Evolutionary conservation across 208 protist genomes (phyloP).

Genomic region (Acanthamoeba rhysodes): DNA sequence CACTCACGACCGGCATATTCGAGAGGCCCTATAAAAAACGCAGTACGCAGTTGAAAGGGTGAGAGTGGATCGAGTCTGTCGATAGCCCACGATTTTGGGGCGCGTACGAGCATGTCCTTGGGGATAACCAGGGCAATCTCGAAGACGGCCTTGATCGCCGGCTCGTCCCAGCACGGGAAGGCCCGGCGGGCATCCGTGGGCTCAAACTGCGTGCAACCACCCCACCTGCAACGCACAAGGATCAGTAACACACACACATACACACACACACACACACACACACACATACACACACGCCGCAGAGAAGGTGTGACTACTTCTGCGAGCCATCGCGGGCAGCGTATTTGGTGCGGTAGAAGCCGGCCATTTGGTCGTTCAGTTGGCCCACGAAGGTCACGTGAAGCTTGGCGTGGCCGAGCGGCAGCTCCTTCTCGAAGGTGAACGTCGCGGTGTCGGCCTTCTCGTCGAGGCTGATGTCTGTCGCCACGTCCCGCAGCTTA

Average conservation of each 20-base stretch:
- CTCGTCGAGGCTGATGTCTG: slow-evolving; percentile 46
- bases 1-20: slow-evolving; percentile 59
- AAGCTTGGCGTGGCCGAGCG: slow-evolving; percentile 79
- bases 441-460: slow-evolving; percentile 66
- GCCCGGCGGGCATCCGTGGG: slow-evolving; percentile 92
- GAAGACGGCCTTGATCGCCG: slow-evolving; percentile 96
- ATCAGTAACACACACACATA: background rate
- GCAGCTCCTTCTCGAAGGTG: slow-evolving; percentile 47
- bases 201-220: slow-evolving; percentile 67
- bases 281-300: background rate
- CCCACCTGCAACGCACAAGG: background rate
- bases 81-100: background rate
- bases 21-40: background rate
- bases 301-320: background rate
- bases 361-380: slow-evolving; percentile 94
- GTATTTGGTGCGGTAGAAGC: slow-evolving; percentile 93
- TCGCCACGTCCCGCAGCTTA: background rate
- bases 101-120: slow-evolving; percentile 71
- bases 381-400: slow-evolving; percentile 91
- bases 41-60: background rate
- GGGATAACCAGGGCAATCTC: slow-evolving; percentile 92
- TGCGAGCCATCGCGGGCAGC: background rate
- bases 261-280: no score
- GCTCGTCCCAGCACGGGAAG: slow-evolving; percentile 97
- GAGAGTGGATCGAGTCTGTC: background rate